Evolutionary conservation across 352 stramenopile genomes (phyloP).

Genomic region (Globisporangium lucens): DNA sequence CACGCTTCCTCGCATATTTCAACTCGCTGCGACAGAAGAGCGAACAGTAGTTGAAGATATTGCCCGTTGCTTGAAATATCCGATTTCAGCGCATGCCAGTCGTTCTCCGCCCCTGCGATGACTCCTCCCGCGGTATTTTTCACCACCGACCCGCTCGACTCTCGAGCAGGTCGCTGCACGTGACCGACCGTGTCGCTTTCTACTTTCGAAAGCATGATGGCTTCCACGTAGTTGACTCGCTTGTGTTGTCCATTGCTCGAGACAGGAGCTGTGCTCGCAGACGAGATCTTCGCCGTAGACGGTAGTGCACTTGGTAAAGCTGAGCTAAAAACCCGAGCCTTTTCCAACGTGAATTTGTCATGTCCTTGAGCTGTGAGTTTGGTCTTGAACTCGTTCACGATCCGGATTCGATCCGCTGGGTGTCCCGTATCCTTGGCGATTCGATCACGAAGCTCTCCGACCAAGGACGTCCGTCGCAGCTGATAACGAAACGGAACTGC

Average conservation of each 20-base stretch:
- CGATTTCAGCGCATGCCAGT: conserved; percentile 69
- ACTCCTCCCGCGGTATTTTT: conserved; percentile 25
- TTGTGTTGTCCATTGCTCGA: conserved; percentile 24
- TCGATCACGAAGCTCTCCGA: conserved; percentile 58
- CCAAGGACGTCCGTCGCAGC: conserved; percentile 49
- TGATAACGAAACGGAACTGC: conserved; percentile 62
- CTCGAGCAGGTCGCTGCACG: conserved; percentile 34
- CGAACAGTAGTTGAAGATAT: conserved; percentile 43
- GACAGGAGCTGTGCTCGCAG: conserved; percentile 27
- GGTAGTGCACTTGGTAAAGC: conserved; percentile 8
- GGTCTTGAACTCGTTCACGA: conserved; percentile 68
- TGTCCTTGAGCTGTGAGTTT: conserved; percentile 68
- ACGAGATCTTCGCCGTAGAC: conserved; percentile 21
- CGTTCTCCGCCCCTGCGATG: conserved; percentile 43
- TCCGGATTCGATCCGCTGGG: conserved; percentile 55
- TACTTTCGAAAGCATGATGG: conserved; percentile 56
- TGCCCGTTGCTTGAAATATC: conserved; percentile 52
- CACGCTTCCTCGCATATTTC: conserved; percentile 67
- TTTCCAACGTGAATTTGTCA: conserved; percentile 67
- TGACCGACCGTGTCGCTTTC: conserved; percentile 63
- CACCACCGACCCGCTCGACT: conserved; percentile 19
- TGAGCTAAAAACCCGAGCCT: conserved; percentile 47
- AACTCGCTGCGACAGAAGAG: conserved; percentile 40
- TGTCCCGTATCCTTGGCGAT: conserved; percentile 65
- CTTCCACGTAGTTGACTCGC: conserved; percentile 43